Base-by-base conservation (phyloP, 257 asterid genomes). In the Asclepias syriaca region DNA sequence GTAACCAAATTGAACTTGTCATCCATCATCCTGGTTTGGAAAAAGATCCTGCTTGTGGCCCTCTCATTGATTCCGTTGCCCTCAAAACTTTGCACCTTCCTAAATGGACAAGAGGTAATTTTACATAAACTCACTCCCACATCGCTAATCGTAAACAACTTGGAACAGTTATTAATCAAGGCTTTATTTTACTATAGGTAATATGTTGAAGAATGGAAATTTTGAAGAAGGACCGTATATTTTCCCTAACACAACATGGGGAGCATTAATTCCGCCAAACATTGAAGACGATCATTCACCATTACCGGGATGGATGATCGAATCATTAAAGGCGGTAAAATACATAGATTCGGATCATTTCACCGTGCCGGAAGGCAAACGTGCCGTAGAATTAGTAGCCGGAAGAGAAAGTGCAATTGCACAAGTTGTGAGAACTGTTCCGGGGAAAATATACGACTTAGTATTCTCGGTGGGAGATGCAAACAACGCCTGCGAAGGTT, bases 181-280 rank as follows among this genome's bases (percentile, higher is more conserved):
- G 27, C 0, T 24, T 24, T 24, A 24, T 24, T 24, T 0, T 24
- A 24, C 27, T 24, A 24, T 0, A 24, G 27, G 27, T 24, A 90
- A 87, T 85, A 72, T 88, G 82, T 71, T 92, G 83, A 92, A 90
- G 78, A 90, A 92, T 66, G 98, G 98, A 0, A 82, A 90, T 75
- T 90, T 92, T 49, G 98, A 92, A 77, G 91, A 85, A 69, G 98
- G 97, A 45, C 97, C 98, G 18, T 92, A 90, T 51, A 85, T 92
- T 53, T 86, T 90, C 67, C 86, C 88, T 4, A 84, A 87, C 34
- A 77, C 96, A 56, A 61, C 74, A 0, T 85, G 87, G 85, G 97
- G 98, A 2, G 86, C 79, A 65, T 77, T 92, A 15, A 84, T 92
- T 59, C 97, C 98, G 0, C 96, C 98, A 53, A 85, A 88, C 82